phyloP scores from a whole-genome alignment of 371 early-diverging fungal species.

The Apophysomyces elegans region DNA sequence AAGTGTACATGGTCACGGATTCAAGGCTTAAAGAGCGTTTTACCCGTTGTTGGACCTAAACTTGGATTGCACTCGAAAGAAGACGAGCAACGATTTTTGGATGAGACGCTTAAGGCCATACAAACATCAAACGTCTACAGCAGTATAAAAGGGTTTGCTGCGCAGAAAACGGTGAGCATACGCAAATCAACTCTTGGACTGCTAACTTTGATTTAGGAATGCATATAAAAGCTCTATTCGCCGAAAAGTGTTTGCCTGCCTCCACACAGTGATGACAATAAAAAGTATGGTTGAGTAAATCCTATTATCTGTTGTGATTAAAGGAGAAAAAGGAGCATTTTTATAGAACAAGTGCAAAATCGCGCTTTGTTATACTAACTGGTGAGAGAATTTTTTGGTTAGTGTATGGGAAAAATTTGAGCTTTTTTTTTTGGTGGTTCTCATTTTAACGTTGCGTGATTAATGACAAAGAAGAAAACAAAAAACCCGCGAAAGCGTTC shows the following conservation, averaged over 20 bases:
- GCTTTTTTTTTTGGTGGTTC: not conserved
- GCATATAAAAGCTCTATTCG: no score
- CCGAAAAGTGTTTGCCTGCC: no score
- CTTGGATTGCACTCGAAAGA: not conserved
- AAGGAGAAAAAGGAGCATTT: not conserved
- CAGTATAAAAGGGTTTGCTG: no score
- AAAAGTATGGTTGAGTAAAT: no score
- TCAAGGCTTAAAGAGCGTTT: slow-evolving; percentile 17
- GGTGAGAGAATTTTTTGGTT: not conserved
- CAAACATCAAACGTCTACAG: no score
- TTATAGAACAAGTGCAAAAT: not conserved
- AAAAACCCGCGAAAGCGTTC: not conserved
- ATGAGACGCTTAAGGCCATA: no score
- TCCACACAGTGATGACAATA: no score
- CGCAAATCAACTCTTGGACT: no score
- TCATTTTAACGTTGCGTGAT: slow-evolving; percentile 3
- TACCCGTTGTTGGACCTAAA: slow-evolving; percentile 17
- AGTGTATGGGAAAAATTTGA: not conserved
- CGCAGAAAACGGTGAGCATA: no score
- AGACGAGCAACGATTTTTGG: not conserved
- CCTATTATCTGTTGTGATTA: no score
- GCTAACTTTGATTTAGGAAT: no score
- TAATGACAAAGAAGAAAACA: not conserved
- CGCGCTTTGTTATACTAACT: not conserved
- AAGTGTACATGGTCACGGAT: slow-evolving; percentile 28